Evolutionary conservation across 257 asterid species (phyloP), one percentile per base, ranked within the genome.

Genomic region (Petunia axillaris): DNA sequence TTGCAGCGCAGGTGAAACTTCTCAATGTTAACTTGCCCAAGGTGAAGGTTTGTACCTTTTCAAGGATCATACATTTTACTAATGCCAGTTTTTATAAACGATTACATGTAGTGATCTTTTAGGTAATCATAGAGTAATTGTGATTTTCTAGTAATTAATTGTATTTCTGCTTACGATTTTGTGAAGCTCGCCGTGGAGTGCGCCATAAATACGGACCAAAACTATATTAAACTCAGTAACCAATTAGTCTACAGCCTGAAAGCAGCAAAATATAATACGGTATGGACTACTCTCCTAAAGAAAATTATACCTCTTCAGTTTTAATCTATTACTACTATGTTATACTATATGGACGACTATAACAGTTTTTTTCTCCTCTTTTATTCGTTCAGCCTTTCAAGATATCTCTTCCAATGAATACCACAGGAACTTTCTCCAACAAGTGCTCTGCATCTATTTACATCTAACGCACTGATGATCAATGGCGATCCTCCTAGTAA

Each of bases 141-240:
- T 68, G n/a, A 68, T 46, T 63, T n/a, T 5, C 0, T 48, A 13
- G 3, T 40, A 8, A 2, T 46, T 15, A 11, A 11, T 77, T 67
- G 14, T 58, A 44, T 14, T 10, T 25, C 8, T 16, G 37, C 5
- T 16, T 25, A 4, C 59, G 50, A 37, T 67, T 41, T 76, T 38
- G 40, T 66, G 39, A 74, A 92, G 94, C 67, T 93, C 36, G 92
- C 91, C 39, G 70, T 93, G 91, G 97, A 91, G 81, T 93, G 97
- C 78, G 88, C 86, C 14, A 77, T 91, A 75, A 82, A 70, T 40
- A 86, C 88, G 2, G 86, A 83, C 80, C 85, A 59, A 4, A 79
- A 83, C 9, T 63, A 85, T 65, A 71, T 90, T 52, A 75, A 86
- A 35, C 8, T 87, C 70, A 84, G 75, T 46, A 75, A 81, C 78